These are phyloP conservation scores for Colletotrichum sp. DNA, from an alignment of 2,329 filamentous ascomycete genomes.

Conservation along the genomic window DNA sequence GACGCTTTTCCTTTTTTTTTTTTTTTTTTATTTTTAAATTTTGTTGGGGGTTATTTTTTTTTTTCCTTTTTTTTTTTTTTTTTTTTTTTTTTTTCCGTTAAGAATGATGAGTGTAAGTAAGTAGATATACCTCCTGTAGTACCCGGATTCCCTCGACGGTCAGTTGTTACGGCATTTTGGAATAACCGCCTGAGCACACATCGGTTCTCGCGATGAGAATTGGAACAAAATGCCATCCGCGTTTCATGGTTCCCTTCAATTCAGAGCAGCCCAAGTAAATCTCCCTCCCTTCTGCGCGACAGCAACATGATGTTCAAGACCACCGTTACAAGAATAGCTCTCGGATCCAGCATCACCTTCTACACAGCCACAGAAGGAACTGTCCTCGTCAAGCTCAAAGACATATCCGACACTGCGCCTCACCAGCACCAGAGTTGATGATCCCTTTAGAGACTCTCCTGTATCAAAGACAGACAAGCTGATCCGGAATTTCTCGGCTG, in stretches of 20 bases:
- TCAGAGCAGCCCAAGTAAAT: neutral
- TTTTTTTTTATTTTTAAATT: too few relatives aligned
- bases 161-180: rapidly evolving
- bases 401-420: neutral
- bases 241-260: neutral
- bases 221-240: neutral
- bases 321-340: neutral
- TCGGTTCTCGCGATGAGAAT: neutral
- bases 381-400: neutral
- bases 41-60: too few relatives aligned
- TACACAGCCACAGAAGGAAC: neutral
- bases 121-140: neutral
- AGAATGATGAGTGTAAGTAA: neutral
- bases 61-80: too few relatives aligned
- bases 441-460: neutral
- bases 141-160: neutral
- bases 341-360: neutral
- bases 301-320: neutral
- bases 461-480: neutral
- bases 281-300: neutral
- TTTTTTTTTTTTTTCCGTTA: neutral
- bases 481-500: neutral
- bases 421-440: neutral
- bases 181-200: neutral
- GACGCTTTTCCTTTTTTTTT: too few relatives aligned